Base-by-base conservation (phyloP, 495 filamentous ascomycete genomes). In the Platismatia glauca region DNA sequence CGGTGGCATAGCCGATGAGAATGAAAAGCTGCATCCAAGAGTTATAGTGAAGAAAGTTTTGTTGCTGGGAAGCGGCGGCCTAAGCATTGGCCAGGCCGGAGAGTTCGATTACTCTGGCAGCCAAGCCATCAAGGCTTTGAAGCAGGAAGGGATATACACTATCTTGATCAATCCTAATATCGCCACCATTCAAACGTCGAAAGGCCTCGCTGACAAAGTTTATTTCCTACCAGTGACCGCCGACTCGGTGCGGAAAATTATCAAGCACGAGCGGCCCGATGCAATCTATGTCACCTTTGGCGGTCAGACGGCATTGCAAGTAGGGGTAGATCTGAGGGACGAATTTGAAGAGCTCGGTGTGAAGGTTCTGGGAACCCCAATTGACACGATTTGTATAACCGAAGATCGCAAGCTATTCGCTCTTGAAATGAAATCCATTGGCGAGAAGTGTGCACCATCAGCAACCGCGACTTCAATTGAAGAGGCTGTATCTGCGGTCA, bases 81-180 rank as follows among this genome's bases (percentile, higher is more conserved):
- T 98, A 64, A 93, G 91, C 72, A 98, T 98, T 80, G 94, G 94
- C 63, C 94, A 98, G 76, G 94, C 94, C 62, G 94, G 94, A 76
- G 94, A 98, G 76, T 98, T 98, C 71, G 94, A 98, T 74, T 98
- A 98, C 76, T 97, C 95, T 66, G 94, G 92, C 83, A 84, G 76
- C 72, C 80, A 95, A 74, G 93, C 93, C 59, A 87, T 95, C 72
- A 95, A 95, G 78, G 90, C 94, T n/a, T 75, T 98, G 69, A 97
- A 96, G 77, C 90, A 97, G 75, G 94, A 95, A 69, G 93, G 90
- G 37, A 95, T 97, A 43, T 87, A 91, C 71, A 96, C 94, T 7
- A 89, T 98, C 60, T 78, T 98, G 67, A 96, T 98, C 73, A 98
- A 98, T 74, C 94, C 94, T 56, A 98, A 98, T 74, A 97, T 98